Evolutionary conservation across 257 asterid species (phyloP).

Genomic region (Jacaranda mimosifolia): DNA sequence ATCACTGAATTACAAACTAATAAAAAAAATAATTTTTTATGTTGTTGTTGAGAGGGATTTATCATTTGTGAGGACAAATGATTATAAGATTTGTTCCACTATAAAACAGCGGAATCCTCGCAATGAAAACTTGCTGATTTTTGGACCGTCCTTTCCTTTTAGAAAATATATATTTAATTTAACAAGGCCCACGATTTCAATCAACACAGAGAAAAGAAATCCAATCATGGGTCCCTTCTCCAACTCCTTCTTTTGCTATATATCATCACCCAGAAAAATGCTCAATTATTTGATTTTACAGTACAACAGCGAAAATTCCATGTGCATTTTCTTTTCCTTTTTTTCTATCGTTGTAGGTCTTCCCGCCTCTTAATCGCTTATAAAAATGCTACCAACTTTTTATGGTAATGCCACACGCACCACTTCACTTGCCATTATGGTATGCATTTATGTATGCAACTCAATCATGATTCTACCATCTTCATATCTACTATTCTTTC

Average conservation of each 20-base stretch:
- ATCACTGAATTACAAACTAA: too few species aligned
- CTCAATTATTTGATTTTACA: background rate
- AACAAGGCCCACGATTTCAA: constrained; percentile 35
- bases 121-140: constrained; percentile 70
- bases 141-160: constrained; percentile 54
- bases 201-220: constrained; percentile 24
- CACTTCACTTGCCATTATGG: too few species aligned
- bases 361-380: background rate
- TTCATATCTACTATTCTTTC: too few species aligned
- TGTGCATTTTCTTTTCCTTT: background rate
- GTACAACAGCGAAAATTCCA: background rate
- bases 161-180: background rate
- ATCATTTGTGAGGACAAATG: constrained; percentile 17
- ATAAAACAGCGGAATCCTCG: constrained; percentile 75
- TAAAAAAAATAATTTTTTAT: constrained; percentile 18
- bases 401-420: background rate
- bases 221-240: constrained; percentile 30
- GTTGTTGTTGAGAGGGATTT: constrained; percentile 24
- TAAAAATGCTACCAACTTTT: background rate
- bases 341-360: background rate
- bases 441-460: too few species aligned
- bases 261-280: constrained; percentile 7
- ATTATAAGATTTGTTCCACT: constrained; percentile 20
- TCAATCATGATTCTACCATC: too few species aligned
- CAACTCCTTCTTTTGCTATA: constrained; percentile 11